phyloP scores from a whole-genome alignment of 1,284 basidiomycete genomes.

The Cutaneotrichosporon cyanovorans region DNA sequence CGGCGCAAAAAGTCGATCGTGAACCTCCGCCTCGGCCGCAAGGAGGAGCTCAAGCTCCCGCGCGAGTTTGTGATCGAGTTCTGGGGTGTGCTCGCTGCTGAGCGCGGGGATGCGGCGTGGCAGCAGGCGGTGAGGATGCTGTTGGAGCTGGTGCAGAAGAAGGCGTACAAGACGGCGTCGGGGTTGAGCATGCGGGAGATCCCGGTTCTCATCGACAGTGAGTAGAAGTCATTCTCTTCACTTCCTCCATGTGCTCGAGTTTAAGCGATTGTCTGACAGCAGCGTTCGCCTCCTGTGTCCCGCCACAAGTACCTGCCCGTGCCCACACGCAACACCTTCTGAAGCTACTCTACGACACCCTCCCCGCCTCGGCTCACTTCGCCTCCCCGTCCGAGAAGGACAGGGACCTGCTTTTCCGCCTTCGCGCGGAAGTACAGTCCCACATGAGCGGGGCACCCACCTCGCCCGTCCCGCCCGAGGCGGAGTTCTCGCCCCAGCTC shows the following conservation, averaged over 20 bases:
- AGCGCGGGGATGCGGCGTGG: conserved; percentile 39
- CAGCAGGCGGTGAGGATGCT: conserved; percentile 26
- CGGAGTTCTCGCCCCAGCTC: conserved; percentile 5
- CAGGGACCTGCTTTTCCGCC: conserved; percentile 34
- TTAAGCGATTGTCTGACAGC: no score
- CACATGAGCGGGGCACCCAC: conserved; percentile 24
- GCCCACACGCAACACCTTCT: conserved; percentile 28
- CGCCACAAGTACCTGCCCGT: conserved; percentile 18
- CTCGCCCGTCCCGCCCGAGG: neutral
- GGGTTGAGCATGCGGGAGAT: conserved; percentile 40
- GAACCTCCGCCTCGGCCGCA: conserved; percentile 18
- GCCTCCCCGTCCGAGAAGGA: conserved; percentile 32
- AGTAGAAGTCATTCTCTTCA: no score
- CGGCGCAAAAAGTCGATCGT: conserved; percentile 22
- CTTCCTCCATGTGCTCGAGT: no score
- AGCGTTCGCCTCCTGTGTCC: conserved; percentile 31
- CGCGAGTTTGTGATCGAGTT: conserved; percentile 42
- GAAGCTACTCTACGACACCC: conserved; percentile 24
- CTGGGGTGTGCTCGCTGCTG: conserved; percentile 32
- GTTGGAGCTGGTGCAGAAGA: conserved; percentile 31
- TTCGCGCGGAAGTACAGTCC: conserved; percentile 40
- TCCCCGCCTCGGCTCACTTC: conserved; percentile 34
- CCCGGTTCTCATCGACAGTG: conserved; percentile 34
- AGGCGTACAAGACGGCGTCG: conserved; percentile 40
- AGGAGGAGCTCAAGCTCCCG: conserved; percentile 35